Evolutionary conservation across 495 filamentous ascomycete species (phyloP).

Genomic region (Neurospora discreta): DNA sequence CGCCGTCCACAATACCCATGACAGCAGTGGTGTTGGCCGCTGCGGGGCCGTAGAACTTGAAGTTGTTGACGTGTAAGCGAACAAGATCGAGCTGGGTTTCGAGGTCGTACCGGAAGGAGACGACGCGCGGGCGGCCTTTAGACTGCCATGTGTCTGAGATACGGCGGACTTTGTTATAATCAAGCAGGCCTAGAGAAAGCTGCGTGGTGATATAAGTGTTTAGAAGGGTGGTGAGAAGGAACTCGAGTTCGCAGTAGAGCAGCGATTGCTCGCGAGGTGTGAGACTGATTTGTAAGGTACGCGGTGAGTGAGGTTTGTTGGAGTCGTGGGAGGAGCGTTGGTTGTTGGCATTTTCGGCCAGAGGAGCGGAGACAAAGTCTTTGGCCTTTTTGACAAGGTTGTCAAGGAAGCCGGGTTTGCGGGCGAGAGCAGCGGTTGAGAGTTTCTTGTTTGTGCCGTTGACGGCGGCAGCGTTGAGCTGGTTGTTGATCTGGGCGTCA

Average conservation of each 20-base stretch:
- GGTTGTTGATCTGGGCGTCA: not conserved
- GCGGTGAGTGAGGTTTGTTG: conserved; percentile 6
- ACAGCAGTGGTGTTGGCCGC: conserved; percentile 14
- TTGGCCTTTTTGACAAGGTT: conserved; percentile 32
- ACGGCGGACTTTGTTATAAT: conserved; percentile 20
- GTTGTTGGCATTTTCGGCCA: conserved; percentile 11
- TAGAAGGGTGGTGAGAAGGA: conserved; percentile 21
- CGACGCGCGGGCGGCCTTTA: conserved; percentile 31
- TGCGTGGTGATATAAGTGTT: conserved; percentile 29
- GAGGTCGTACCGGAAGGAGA: conserved; percentile 36
- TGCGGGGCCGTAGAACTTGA: conserved; percentile 31
- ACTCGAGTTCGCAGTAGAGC: conserved; percentile 37
- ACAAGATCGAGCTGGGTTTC: conserved; percentile 39
- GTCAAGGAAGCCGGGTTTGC: conserved; percentile 23
- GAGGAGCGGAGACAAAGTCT: conserved; percentile 25
- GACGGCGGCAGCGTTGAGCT: not conserved
- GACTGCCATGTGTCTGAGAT: conserved; percentile 28
- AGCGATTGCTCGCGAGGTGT: conserved; percentile 34
- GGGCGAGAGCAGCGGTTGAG: conserved; percentile 10
- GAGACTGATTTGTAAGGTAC: conserved; percentile 25
- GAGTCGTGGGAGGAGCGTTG: conserved; percentile 16
- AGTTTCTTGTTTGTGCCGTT: not conserved
- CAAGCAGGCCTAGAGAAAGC: conserved; percentile 27
- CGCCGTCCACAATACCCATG: conserved; percentile 26
- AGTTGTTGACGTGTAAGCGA: conserved; percentile 24